Evolutionary conservation across 495 filamentous ascomycete genomes (phyloP).

Genomic region (Thermochaetoides thermophila): DNA sequence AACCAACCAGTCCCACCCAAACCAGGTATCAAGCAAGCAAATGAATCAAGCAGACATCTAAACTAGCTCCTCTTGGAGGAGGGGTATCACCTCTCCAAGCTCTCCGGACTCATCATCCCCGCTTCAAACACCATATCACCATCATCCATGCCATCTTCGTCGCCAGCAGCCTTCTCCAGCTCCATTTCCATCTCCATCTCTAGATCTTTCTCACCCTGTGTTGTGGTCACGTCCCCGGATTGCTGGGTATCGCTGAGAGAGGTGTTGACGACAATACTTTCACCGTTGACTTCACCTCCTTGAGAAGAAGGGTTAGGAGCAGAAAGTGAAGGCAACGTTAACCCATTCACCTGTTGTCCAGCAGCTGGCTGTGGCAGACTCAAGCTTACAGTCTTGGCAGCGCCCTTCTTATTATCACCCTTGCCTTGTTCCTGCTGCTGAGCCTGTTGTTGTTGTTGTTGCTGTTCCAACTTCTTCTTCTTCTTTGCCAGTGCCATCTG

Average conservation of each 20-base stretch:
- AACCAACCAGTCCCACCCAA: neutral
- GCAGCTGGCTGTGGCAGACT: no score
- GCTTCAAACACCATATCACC: no score
- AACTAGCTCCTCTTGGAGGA: neutral
- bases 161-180: constrained; percentile 31
- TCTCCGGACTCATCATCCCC: constrained; percentile 56
- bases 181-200: constrained; percentile 31
- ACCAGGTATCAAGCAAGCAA: neutral
- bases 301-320: no score
- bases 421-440: neutral
- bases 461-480: constrained; percentile 47
- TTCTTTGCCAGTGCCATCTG: constrained; percentile 60
- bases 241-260: no score
- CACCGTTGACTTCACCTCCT: no score
- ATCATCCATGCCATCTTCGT: constrained; percentile 40
- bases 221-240: no score
- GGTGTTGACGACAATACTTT: no score
- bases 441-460: constrained; percentile 2
- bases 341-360: no score
- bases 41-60: neutral
- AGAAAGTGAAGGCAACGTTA: no score
- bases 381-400: no score
- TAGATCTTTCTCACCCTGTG: no score
- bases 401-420: no score
- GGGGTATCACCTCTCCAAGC: constrained; percentile 29